A percentile compares a stretch with the other conserved stretches of the same genome.
Conservation (phyloP, 306 rosid genomes). For the Erythrophleum fordii region DNA sequence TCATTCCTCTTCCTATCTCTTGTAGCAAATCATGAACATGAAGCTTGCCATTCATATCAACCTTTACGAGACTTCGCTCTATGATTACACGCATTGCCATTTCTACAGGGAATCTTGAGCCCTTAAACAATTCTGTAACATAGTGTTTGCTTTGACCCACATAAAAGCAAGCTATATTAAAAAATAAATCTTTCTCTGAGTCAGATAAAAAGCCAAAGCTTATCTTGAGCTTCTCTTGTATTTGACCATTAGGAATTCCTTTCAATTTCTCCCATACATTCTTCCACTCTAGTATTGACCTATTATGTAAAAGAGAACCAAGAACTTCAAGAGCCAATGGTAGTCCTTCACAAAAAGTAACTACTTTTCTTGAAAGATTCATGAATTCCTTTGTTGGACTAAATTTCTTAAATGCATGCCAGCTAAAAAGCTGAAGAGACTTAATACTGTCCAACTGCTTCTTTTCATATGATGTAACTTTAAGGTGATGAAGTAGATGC, state of each 20-base stretch:
- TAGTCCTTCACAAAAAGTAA: background rate
- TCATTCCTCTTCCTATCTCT: background rate
- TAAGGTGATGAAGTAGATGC: background rate
- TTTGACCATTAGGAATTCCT: background rate
- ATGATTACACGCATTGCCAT: background rate
- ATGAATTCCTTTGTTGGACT: background rate
- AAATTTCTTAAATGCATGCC: background rate
- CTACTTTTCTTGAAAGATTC: background rate
- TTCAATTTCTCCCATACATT: background rate
- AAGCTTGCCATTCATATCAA: background rate
- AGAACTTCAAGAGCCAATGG: background rate
- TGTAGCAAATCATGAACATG: background rate
- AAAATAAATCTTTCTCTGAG: background rate
- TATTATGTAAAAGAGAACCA: background rate
- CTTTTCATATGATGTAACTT: background rate
- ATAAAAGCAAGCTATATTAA: conserved; percentile 2
- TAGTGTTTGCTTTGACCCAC: background rate
- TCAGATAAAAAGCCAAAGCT: background rate
- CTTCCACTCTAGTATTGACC: background rate
- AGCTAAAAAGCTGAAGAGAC: background rate
- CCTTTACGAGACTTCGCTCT: conserved; percentile 1
- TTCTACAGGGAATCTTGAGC: background rate
- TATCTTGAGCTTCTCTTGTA: background rate
- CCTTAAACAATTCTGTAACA: background rate
- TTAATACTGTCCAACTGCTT: background rate